Percentiles rank a stretch among this genome's conserved stretches.
Conservation (phyloP, 768 basidiomycete genomes). For the Russula ochroleuca region DNA sequence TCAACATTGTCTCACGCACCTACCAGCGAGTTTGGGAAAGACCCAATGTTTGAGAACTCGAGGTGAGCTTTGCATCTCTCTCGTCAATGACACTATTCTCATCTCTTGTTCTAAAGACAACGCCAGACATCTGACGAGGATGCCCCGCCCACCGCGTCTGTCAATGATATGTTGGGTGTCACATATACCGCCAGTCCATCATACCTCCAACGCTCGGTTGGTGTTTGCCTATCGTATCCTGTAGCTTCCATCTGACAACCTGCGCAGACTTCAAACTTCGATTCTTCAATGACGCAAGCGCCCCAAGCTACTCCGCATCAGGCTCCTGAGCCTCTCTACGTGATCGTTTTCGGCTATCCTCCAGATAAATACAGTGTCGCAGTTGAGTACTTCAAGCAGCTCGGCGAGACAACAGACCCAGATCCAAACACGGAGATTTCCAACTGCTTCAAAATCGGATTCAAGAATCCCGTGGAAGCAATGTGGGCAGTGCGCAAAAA, state of each 20-base stretch:
- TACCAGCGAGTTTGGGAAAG: slow-evolving; percentile 72
- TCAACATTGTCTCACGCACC: slow-evolving; percentile 59
- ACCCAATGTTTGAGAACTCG: slow-evolving; percentile 79
- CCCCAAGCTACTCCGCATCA: slow-evolving; percentile 25
- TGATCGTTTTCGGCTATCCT: slow-evolving; percentile 89
- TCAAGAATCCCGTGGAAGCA: slow-evolving; percentile 64
- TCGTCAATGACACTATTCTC: slow-evolving; percentile 1
- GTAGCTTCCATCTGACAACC: background rate
- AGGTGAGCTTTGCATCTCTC: slow-evolving; percentile 40
- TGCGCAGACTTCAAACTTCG: slow-evolving; percentile 40
- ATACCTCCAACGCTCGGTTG: slow-evolving; percentile 46
- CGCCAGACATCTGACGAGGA: slow-evolving; percentile 44
- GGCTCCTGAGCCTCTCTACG: slow-evolving; percentile 47
- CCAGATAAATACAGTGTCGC: slow-evolving; percentile 68
- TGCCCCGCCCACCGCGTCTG: slow-evolving; percentile 71
- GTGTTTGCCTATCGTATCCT: slow-evolving; percentile 10
- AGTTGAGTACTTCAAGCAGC: slow-evolving; percentile 67
- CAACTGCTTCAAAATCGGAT: slow-evolving; percentile 83
- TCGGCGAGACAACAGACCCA: slow-evolving; percentile 67
- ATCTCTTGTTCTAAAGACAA: slow-evolving; percentile 15
- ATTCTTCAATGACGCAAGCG: slow-evolving; percentile 34
- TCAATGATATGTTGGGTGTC: slow-evolving; percentile 70
- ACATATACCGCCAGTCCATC: slow-evolving; percentile 41
- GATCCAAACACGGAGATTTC: slow-evolving; percentile 62
- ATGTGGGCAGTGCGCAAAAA: slow-evolving; percentile 76